Base-by-base conservation (phyloP, 2,329 filamentous ascomycete species). In the Zasmidium citrigriseum region DNA sequence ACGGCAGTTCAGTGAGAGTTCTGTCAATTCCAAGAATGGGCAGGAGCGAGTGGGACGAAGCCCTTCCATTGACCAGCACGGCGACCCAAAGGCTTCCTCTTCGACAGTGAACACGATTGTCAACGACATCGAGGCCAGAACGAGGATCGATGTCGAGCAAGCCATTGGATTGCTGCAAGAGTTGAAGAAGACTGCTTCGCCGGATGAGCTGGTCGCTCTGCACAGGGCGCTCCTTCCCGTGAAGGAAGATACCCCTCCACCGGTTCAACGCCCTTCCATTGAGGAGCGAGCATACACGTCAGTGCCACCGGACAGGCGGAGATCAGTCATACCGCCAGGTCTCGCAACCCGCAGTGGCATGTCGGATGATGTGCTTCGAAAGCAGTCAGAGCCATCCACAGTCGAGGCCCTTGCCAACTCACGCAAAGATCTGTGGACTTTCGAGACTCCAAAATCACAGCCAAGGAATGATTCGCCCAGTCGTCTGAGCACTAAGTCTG, bases 161-260 rank as follows among this genome's bases (percentile, higher is more conserved):
- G 78, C 78, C 4, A 77, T 81, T 41, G 70, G 69, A 24, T 68
- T 82, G 34, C 62, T 81, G 59, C 75, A 80, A 56, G 75, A 81
- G 64, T 70, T 81, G 57, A 78, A 77, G 67, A 80, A 77, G 67
- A 78, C 71, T 46, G 79, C 77, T 1, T 75, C 77, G 4, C 78
- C 78, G 1, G 78, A 80, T 54, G 77, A 81, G 56, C 69, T 81
- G 27, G 78, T 77, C 22, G 77, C 78, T 25, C 61, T 75, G 25
- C 73, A 75, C 60, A 65, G 70, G 57, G 73, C 73, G 11, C 62
- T 75, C 21, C 59, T 75, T 11, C 73, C 73, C 1, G 69, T 67
- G 24, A 72, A 68, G 55, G 65, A 70, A 20, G 64, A 64, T 11
- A 66, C 65, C 24, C 53, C 59, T 0, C 55, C 61, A 1, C 54